Percentiles rank a stretch among this genome's conserved stretches.
Conservation (phyloP, 2,329 filamentous ascomycete genomes). For the Dothidotthia symphoricarpi region DNA sequence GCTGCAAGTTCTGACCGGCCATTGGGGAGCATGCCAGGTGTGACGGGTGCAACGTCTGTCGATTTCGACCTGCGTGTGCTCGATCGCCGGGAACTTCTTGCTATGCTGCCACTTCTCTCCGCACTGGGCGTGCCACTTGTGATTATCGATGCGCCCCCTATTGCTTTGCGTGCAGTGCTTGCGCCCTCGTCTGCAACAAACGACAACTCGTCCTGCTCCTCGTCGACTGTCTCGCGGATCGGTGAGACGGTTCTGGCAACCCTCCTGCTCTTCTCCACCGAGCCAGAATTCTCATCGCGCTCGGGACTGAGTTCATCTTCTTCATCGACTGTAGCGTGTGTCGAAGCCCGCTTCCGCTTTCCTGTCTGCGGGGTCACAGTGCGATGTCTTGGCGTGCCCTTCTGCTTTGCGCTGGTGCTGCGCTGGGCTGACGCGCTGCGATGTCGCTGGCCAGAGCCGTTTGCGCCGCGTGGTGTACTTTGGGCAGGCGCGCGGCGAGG, state of each 20-base stretch:
- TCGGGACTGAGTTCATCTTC: conserved; percentile 38
- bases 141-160: conserved; percentile 6
- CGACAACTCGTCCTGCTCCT: conserved; percentile 31
- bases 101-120: conserved; percentile 4
- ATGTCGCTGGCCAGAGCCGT: conserved; percentile 27
- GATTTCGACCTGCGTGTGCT: conserved; percentile 19
- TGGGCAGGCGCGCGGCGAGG: conserved; percentile 27
- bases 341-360: conserved; percentile 36
- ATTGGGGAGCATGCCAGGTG: conserved; percentile 21
- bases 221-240: conserved; percentile 25
- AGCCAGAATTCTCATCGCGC: conserved; percentile 21
- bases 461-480: conserved; percentile 16
- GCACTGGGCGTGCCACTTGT: conserved; percentile 15
- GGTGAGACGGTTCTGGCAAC: conserved; percentile 24
- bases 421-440: conserved; percentile 32
- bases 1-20: conserved; percentile 12
- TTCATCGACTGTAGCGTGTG: conserved; percentile 20
- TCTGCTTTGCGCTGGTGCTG: conserved; percentile 18
- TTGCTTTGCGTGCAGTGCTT: conserved; percentile 15
- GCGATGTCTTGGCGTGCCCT: conserved; percentile 15
- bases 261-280: conserved; percentile 30
- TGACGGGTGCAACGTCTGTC: conserved; percentile 22
- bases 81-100: conserved; percentile 13
- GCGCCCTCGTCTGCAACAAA: conserved; percentile 17
- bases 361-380: conserved; percentile 32